Evolutionary conservation across 257 asterid genomes (phyloP).

Genomic region (Ballota nigra): DNA sequence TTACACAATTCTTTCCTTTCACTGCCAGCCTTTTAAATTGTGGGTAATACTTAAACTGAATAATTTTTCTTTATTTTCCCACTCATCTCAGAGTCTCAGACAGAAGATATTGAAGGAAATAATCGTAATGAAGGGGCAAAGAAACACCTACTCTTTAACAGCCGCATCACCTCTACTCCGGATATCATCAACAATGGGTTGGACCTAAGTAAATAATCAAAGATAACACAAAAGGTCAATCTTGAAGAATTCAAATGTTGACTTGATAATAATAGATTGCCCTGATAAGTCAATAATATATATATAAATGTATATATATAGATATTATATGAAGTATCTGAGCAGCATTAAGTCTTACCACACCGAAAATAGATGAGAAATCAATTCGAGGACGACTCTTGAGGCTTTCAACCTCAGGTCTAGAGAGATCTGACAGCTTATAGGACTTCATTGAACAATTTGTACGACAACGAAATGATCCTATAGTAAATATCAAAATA

Average conservation of each 20-base stretch:
- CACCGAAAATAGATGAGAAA: slow-evolving; percentile 71
- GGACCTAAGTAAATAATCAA: slow-evolving; percentile 56
- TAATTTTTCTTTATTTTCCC: too few species aligned
- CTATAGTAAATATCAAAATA: slow-evolving; percentile 37
- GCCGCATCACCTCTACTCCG: slow-evolving; percentile 87
- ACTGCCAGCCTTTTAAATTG: neutral
- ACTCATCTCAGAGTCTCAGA: slow-evolving; percentile 15
- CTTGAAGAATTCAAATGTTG: neutral
- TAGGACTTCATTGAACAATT: slow-evolving; percentile 82
- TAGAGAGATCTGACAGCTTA: slow-evolving; percentile 73
- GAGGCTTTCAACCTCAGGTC: slow-evolving; percentile 73
- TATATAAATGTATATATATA: too few species aligned
- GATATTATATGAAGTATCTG: too few species aligned
- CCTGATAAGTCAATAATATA: neutral
- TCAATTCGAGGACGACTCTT: slow-evolving; percentile 91
- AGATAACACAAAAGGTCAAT: slow-evolving; percentile 13
- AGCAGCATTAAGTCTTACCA: slow-evolving; percentile 50
- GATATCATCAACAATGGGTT: slow-evolving; percentile 90
- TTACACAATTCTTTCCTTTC: neutral
- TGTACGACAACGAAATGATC: slow-evolving; percentile 38
- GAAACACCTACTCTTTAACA: slow-evolving; percentile 81
- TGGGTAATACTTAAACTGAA: neutral
- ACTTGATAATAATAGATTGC: neutral
- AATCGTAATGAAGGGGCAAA: slow-evolving; percentile 25
- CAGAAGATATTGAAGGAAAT: slow-evolving; percentile 18